These are phyloP conservation scores for Thuja plicata DNA, from an alignment of 83 land plant species.

Conservation along the genomic window DNA sequence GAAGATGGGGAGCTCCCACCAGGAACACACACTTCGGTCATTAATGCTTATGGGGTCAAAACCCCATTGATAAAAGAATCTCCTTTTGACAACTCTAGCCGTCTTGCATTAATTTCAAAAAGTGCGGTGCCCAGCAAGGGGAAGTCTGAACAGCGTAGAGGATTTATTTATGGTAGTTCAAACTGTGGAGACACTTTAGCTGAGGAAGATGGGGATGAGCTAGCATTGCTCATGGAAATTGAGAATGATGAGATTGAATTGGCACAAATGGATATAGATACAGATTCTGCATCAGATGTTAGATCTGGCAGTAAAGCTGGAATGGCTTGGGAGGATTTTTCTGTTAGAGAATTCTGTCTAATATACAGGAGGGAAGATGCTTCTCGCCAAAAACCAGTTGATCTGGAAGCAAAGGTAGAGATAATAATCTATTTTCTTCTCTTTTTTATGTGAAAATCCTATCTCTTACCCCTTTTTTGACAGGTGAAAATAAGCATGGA, in stretches of 20 bases:
- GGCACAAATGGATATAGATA: constrained; percentile 17
- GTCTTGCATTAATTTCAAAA: constrained; percentile 54
- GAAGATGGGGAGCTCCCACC: constrained; percentile 84
- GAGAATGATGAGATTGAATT: constrained; percentile 55
- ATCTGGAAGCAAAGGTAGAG: constrained; percentile 64
- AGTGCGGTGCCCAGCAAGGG: constrained; percentile 20
- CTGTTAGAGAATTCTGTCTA: constrained; percentile 42
- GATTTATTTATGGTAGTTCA: constrained; percentile 11
- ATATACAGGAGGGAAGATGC: constrained; percentile 34
- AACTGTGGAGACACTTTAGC: constrained; percentile 6
- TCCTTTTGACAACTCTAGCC: constrained; percentile 35
- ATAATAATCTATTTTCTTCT: constrained; percentile 7
- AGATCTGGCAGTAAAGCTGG: not conserved
- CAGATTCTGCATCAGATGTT: constrained; percentile 19
- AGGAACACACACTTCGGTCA: constrained; percentile 19
- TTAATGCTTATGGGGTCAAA: constrained; percentile 2
- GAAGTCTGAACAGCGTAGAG: constrained; percentile 34
- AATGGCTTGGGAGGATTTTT: constrained; percentile 51
- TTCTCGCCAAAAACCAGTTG: constrained; percentile 17
- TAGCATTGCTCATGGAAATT: constrained; percentile 34
- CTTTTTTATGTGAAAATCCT: constrained; percentile 10
- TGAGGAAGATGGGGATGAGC: constrained; percentile 43
- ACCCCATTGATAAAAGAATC: constrained; percentile 16
- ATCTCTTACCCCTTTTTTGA: constrained; percentile 15
- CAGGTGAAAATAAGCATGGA: constrained; percentile 69